These are phyloP conservation scores for Plenodomus lindquistii DNA, from an alignment of 2,329 filamentous ascomycete species.

Conservation along the genomic window DNA sequence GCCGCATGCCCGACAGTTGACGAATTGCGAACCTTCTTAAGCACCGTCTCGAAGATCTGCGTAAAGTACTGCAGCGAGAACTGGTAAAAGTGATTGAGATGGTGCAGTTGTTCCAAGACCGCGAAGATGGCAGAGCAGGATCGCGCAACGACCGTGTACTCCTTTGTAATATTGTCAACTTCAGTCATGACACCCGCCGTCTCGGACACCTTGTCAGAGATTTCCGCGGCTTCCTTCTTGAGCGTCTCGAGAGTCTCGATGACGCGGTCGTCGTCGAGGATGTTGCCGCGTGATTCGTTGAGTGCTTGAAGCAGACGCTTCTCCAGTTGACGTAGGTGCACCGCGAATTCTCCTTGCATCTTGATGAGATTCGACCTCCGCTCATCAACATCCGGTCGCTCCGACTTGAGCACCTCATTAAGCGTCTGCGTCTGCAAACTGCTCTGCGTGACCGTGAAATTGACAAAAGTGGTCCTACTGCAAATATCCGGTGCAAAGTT, in stretches of 20 bases:
- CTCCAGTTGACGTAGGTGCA: constrained; percentile 94
- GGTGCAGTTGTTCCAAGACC: constrained; percentile 93
- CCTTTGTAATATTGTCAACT: constrained; percentile 91
- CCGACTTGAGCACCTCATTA: constrained; percentile 95
- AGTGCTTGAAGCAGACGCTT: constrained; percentile 91
- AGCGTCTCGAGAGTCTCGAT: constrained; percentile 97
- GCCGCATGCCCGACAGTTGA: constrained; percentile 74
- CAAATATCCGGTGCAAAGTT: constrained; percentile 96
- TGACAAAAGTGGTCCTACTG: constrained; percentile 98
- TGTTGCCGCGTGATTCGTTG: constrained; percentile 96
- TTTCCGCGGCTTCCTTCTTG: constrained; percentile 96
- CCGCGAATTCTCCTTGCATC: constrained; percentile 97
- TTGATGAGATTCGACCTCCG: constrained; percentile 97
- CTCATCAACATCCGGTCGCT: constrained; percentile 96
- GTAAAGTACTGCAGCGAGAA: constrained; percentile 98
- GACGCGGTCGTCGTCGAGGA: constrained; percentile 96
- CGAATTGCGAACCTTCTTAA: constrained; percentile 77
- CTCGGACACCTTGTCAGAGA: constrained; percentile 92
- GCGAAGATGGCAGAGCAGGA: constrained; percentile 98
- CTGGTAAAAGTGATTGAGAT: constrained; percentile 99
- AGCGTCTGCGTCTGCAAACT: constrained; percentile 97
- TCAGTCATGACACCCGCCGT: constrained; percentile 98
- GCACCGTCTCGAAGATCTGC: constrained; percentile 92
- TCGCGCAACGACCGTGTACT: constrained; percentile 90
- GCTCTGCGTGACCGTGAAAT: constrained; percentile 98